These are phyloP conservation scores for Candida tunisiensis DNA, from an alignment of 1,139 yeast species.

Conservation along the genomic window DNA sequence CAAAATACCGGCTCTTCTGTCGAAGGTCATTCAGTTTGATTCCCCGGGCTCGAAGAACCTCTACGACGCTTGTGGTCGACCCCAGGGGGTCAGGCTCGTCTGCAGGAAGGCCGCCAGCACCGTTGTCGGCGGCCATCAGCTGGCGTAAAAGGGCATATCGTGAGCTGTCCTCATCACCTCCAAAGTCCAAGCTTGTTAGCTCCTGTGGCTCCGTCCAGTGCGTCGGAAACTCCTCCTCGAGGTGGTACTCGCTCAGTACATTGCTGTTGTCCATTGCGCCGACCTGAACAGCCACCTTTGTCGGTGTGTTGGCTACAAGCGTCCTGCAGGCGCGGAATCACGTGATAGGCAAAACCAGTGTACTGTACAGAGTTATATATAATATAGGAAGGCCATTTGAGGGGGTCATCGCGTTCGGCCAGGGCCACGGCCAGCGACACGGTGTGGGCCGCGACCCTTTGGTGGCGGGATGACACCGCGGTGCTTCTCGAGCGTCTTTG, in stretches of 20 bases:
- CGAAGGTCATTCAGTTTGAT: constrained; percentile 11
- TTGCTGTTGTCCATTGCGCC: too few species aligned
- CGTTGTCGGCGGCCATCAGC: constrained; percentile 7
- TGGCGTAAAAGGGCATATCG: constrained; percentile 12
- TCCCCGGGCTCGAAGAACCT: constrained; percentile 14
- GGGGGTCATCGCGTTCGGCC: not conserved
- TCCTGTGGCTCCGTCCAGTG: constrained; percentile 11
- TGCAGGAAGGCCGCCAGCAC: constrained; percentile 7
- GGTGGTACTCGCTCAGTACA: constrained; percentile 11
- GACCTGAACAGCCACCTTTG: too few species aligned
- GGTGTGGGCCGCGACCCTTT: not conserved
- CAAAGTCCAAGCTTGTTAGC: constrained; percentile 5
- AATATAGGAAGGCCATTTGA: too few species aligned
- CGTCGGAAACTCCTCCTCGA: constrained; percentile 13
- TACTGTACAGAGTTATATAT: too few species aligned
- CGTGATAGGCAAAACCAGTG: too few species aligned
- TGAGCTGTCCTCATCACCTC: constrained; percentile 4
- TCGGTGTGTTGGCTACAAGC: too few species aligned
- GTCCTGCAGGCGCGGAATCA: too few species aligned
- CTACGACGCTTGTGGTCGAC: constrained; percentile 14
- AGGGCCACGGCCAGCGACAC: not conserved
- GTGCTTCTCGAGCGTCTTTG: constrained; percentile 25
- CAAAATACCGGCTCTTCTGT: constrained; percentile 32
- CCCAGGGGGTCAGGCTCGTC: constrained; percentile 25
- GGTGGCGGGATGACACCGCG: constrained; percentile 10